Evolutionary conservation across 768 basidiomycete species (phyloP).

Genomic region (Lentinula raphanica): DNA sequence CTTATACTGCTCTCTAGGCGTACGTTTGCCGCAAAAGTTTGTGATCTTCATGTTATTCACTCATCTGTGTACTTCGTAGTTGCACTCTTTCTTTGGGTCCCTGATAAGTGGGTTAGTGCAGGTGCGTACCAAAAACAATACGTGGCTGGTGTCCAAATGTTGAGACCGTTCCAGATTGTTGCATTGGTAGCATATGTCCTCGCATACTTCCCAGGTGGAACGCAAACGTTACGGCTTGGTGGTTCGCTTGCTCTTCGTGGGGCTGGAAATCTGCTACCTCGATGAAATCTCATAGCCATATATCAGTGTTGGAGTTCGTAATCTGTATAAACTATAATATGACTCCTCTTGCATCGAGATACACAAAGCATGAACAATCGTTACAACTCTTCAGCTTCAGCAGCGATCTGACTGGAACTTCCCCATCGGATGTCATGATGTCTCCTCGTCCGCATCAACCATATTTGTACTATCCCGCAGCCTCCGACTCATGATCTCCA

Average conservation of each 20-base stretch:
- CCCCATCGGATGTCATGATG: not conserved
- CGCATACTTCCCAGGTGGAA: constrained; percentile 93
- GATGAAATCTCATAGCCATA: constrained; percentile 39
- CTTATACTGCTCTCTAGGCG: constrained; percentile 87
- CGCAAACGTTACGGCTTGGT: constrained; percentile 75
- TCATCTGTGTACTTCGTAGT: constrained; percentile 34
- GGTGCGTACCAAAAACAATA: constrained; percentile 27
- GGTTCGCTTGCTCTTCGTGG: constrained; percentile 78
- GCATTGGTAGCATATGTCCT: constrained; percentile 85
- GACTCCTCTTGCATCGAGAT: too few relatives aligned
- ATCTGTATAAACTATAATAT: not conserved
- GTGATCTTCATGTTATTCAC: not conserved
- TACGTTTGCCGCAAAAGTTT: constrained; percentile 31
- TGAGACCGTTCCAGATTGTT: constrained; percentile 44
- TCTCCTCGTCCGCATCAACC: constrained; percentile 27
- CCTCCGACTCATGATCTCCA: constrained; percentile 72
- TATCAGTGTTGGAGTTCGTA: not conserved
- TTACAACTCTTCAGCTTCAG: too few relatives aligned
- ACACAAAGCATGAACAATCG: too few relatives aligned
- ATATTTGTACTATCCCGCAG: constrained; percentile 61
- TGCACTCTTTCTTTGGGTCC: constrained; percentile 82
- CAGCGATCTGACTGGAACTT: too few relatives aligned
- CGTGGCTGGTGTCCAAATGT: not conserved
- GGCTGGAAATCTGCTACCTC: constrained; percentile 75
- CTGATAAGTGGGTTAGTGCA: constrained; percentile 79